These are phyloP conservation scores for Cyberlindnera euphorbiiphila DNA, from an alignment of 805 yeast species.

Conservation along the genomic window DNA sequence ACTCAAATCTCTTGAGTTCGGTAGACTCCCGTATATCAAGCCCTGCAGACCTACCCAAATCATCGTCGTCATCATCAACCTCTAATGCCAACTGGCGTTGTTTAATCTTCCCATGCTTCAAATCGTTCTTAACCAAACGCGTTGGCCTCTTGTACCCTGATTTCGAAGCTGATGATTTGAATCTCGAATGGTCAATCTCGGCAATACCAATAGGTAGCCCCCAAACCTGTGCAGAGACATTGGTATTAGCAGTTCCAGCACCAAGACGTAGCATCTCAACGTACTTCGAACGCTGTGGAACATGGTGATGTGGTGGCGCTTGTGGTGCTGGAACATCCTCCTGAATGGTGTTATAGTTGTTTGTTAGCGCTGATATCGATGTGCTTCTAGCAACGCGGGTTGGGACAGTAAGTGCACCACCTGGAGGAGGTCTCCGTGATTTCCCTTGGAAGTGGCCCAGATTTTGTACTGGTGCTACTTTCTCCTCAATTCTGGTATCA, in stretches of 20 bases:
- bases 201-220: constrained; percentile 53
- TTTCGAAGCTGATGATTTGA: constrained; percentile 13
- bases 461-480: constrained; percentile 31
- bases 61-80: constrained; percentile 58
- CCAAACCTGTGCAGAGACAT: constrained; percentile 43
- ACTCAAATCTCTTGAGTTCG: constrained; percentile 19
- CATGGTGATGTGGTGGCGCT: constrained; percentile 27
- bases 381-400: constrained; percentile 36
- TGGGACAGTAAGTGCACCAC: constrained; percentile 28
- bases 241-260: constrained; percentile 47
- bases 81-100: constrained; percentile 72
- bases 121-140: constrained; percentile 34
- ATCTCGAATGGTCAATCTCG: constrained; percentile 37
- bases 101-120: constrained; percentile 59
- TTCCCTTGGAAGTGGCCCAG: constrained; percentile 14
- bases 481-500: constrained; percentile 36
- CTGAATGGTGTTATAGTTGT: constrained; percentile 18
- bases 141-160: constrained; percentile 16
- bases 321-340: constrained; percentile 10
- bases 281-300: constrained; percentile 49
- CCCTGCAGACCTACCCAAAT: neutral
- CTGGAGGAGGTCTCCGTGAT: constrained; percentile 38
- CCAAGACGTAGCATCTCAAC: constrained; percentile 40
- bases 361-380: constrained; percentile 26
- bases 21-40: constrained; percentile 12